Conservation (phyloP, 345 rosid species). For the Moringa oleifera region DNA sequence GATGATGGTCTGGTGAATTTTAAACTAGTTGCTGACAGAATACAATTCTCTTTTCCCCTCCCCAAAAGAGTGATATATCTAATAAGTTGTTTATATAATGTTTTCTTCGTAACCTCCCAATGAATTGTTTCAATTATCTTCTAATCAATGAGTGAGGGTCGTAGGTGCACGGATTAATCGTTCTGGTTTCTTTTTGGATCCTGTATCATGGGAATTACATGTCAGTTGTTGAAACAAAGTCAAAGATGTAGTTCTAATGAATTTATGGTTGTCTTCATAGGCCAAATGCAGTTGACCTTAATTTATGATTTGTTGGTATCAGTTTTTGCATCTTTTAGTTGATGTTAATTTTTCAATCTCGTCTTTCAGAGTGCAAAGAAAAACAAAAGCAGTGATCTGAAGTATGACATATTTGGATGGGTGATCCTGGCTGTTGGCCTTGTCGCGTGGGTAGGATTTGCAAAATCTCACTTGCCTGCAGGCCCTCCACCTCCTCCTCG, state of each 20-base stretch:
- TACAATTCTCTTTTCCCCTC: no score
- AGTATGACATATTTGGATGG: conserved; percentile 80
- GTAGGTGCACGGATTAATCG: neutral
- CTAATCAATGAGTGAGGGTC: no score
- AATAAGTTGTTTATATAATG: no score
- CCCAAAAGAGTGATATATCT: no score
- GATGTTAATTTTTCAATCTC: neutral
- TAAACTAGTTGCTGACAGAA: no score
- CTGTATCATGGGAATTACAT: neutral
- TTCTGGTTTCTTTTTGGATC: neutral
- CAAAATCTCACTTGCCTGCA: conserved; percentile 59
- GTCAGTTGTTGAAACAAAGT: no score
- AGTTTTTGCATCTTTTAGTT: neutral
- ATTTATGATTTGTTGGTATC: neutral
- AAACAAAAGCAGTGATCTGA: conserved; percentile 57
- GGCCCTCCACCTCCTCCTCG: conserved; percentile 15
- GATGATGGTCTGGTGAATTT: no score
- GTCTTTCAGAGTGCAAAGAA: conserved; percentile 46
- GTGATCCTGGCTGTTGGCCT: conserved; percentile 77
- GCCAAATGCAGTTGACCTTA: neutral
- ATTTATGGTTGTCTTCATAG: neutral
- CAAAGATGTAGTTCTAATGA: no score
- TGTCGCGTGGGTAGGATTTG: conserved; percentile 76
- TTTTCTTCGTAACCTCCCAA: no score
- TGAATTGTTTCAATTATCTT: neutral